Evolutionary conservation across 31 red algal species (phyloP), one percentile per base, ranked within the genome.

Genomic region (Odonthalia washingtoniensis): DNA sequence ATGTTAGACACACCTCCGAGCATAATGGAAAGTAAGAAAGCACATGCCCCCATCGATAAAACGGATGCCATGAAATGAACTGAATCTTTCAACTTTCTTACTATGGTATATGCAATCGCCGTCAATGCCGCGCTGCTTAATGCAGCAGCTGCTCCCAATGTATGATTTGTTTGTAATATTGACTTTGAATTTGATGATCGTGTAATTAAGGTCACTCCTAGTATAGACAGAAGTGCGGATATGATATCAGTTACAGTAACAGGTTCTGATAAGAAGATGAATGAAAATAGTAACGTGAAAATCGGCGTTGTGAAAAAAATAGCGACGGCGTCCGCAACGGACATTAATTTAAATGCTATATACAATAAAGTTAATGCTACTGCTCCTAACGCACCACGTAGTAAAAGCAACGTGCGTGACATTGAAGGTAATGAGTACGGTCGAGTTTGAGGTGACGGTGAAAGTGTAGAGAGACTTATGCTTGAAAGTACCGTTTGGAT

Each of bases 21-120:
- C 46, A 85, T 26, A 1, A 85, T 42, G 41, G 62, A 72, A 31
- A 46, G 6, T 9, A 70, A 18, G 28, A 70, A 36, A 9, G 67
- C 26, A 36, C 14, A 72, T 1, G 34, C 40, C 18, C 65, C 43
- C n/a, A 85, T 28, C 16, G 81, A 49, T 3, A 85, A 62, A 5
- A 85, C 67, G 45, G 31, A 46, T 1, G 62, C 3, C 81, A 72
- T 74, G 63, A 85, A 85, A 53, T 85, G 81, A 32, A 85, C 68
- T 36, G 65, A 57, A 2, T 62, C 35, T 0, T 66, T 66, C 49
- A 85, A 52, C 31, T 45, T 9, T 16, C 81, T 64, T 17, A 85
- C 68, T 2, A 28, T 9, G 1, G 69, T 65, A 35, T 85, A 85
- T 18, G 67, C 67, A 6, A 6, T 14, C 12, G 67, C 26, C 6